A percentile compares a stretch with the other conserved stretches of the same genome.
Conservation (phyloP, 495 filamentous ascomycete species). For the Xylaria venustula region DNA sequence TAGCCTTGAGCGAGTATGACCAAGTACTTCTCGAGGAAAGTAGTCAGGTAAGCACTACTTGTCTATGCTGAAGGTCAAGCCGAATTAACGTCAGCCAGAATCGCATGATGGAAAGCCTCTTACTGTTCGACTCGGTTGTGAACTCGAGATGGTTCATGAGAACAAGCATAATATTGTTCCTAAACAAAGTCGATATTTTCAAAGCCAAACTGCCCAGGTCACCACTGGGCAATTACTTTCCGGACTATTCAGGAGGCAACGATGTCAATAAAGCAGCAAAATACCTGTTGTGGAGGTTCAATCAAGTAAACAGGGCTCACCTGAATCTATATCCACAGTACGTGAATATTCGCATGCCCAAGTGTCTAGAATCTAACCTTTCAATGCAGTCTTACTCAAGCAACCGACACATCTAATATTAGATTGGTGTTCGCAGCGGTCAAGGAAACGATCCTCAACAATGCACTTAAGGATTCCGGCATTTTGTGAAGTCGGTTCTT, state of each 20-base stretch:
- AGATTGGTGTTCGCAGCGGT: slow-evolving; percentile 96
- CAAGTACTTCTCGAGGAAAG: slow-evolving; percentile 95
- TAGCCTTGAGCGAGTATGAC: slow-evolving; percentile 97
- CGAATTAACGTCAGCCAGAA: slow-evolving; percentile 57
- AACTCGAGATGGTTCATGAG: slow-evolving; percentile 99
- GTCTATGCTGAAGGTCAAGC: slow-evolving; percentile 16
- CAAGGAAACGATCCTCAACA: slow-evolving; percentile 98
- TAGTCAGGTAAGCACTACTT: slow-evolving; percentile 69
- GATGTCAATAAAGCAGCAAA: slow-evolving; percentile 98
- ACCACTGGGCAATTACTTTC: slow-evolving; percentile 90
- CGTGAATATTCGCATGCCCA: slow-evolving; percentile 33
- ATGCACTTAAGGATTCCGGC: slow-evolving; percentile 95
- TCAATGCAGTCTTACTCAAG: slow-evolving; percentile 80
- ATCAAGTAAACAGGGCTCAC: slow-evolving; percentile 95
- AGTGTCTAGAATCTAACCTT: slow-evolving; percentile 24
- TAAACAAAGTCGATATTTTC: slow-evolving; percentile 99
- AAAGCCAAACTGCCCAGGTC: slow-evolving; percentile 87
- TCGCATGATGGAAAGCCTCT: slow-evolving; percentile 96
- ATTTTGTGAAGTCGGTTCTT: slow-evolving; percentile 63
- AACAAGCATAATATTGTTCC: slow-evolving; percentile 95
- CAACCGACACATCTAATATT: slow-evolving; percentile 97
- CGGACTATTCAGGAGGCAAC: slow-evolving; percentile 95
- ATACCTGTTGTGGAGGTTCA: slow-evolving; percentile 96
- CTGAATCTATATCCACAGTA: slow-evolving; percentile 98
- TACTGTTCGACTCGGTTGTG: slow-evolving; percentile 98